Conservation (phyloP, 495 filamentous ascomycete genomes). For the Podospora fimiseda region DNA sequence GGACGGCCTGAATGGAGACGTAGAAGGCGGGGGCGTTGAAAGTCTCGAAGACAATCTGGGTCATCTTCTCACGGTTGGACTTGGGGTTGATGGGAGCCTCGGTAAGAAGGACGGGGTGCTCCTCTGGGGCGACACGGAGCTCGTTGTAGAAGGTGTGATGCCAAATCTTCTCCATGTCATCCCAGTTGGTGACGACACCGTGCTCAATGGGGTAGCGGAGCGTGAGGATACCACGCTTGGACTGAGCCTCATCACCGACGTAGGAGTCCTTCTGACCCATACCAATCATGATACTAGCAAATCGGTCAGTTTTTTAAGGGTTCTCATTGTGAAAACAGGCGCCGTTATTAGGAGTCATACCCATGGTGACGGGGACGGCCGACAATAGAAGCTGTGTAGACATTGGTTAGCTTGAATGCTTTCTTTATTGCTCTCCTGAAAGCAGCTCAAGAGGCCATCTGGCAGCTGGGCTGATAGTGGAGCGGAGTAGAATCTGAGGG, state of each 20-base stretch:
- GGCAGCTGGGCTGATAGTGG: conserved; percentile 7
- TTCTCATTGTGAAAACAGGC: not conserved
- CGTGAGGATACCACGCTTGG: conserved; percentile 98
- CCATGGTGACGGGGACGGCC: conserved; percentile 99
- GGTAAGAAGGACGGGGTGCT: conserved; percentile 98
- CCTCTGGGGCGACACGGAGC: conserved; percentile 98
- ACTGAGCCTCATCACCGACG: conserved; percentile 98
- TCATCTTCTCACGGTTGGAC: conserved; percentile 99
- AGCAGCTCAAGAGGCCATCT: not conserved
- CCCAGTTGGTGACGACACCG: conserved; percentile 99
- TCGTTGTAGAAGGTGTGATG: conserved; percentile 99
- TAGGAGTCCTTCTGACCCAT: conserved; percentile 99
- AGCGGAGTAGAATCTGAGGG: conserved; percentile 3
- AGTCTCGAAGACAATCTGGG: conserved; percentile 99
- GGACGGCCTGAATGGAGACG: conserved; percentile 99
- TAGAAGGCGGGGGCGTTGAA: conserved; percentile 99
- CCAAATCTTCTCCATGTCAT: conserved; percentile 99
- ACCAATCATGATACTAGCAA: conserved; percentile 96
- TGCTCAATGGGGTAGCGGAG: conserved; percentile 99
- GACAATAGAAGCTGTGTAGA: conserved; percentile 83
- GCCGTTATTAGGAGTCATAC: conserved; percentile 51
- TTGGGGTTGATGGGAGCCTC: conserved; percentile 99
- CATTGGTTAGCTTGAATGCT: conserved; percentile 14
- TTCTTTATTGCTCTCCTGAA: not conserved
- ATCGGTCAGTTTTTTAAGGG: conserved; percentile 15